Evolutionary conservation across 202 grass and related monocot genomes (phyloP).

Genomic region (Hordeum pubiflorum): DNA sequence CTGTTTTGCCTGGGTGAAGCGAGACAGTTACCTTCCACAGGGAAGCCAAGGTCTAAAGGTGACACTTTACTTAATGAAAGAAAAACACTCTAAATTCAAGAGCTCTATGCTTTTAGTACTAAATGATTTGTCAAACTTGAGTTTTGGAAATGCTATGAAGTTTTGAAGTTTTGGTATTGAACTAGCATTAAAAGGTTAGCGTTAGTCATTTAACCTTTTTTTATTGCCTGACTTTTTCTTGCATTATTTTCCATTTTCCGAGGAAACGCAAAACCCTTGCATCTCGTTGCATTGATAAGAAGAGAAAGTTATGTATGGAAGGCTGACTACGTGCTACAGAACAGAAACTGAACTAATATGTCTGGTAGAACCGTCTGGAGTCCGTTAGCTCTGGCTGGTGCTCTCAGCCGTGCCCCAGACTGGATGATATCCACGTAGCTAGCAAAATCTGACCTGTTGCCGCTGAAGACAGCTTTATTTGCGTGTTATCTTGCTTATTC

Average conservation of each 20-base stretch:
- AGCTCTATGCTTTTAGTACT: background rate
- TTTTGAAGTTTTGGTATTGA: conserved; percentile 2
- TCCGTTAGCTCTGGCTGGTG: background rate
- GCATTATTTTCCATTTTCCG: background rate
- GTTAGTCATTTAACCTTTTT: background rate
- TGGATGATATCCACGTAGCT: background rate
- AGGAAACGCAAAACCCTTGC: background rate
- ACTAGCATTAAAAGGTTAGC: background rate
- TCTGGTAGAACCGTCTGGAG: background rate
- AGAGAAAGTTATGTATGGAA: background rate
- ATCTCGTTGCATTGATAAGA: background rate
- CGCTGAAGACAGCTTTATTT: background rate
- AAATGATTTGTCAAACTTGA: conserved; percentile 2
- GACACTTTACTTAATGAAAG: conserved; percentile 19
- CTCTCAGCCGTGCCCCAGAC: background rate
- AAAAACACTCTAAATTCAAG: conserved; percentile 17
- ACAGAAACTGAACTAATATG: background rate
- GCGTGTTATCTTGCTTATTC: background rate
- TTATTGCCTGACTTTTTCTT: background rate
- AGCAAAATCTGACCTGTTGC: background rate
- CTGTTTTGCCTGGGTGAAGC: conserved; percentile 99
- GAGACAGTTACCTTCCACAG: conserved; percentile 99
- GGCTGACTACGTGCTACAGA: background rate
- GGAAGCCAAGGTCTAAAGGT: conserved; percentile 99
- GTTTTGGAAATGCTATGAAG: background rate